Evolutionary conservation across 163 green algal species (phyloP), one percentile per base, ranked within the genome.

Genomic region (Trebouxiophyceae sp.): DNA sequence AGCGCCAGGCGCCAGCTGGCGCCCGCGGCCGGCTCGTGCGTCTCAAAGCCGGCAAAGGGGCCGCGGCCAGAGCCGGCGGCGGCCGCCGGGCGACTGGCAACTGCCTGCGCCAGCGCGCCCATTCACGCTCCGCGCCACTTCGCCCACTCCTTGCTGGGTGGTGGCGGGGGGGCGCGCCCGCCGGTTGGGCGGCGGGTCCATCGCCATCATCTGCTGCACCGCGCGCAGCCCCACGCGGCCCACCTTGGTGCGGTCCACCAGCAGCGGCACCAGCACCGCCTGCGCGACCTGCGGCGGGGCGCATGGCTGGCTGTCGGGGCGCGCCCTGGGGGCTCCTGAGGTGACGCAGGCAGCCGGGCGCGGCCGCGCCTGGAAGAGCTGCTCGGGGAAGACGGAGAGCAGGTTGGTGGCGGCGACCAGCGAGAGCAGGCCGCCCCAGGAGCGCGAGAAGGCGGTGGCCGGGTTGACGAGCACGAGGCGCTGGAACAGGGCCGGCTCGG

Each of bases 171-270:
- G n/a, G n/a, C 30, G 8, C 31, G 69, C 70, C 65, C 60, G 23
- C 16, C 67, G 65, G 69, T 60, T 66, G 28, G 66, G 27, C 0
- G 79, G 75, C 4, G 75, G 70, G 39, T 73, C 63, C 83, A 90
- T 88, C 50, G 73, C 62, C 46, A 90, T 81, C 81, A 90, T 90
- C 30, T 60, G 58, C 12, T 69, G 63, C 54, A 90, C 70, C 26
- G 79, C 73, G 20, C 69, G 30, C 56, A 69, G 32, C 27, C 66
- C 65, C 6, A 57, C 44, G 1, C 59, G 61, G 2, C 68, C 74
- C 8, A 87, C 69, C 4, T 82, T 77, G 3, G 68, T 54, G 2
- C 68, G 67, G 72, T 88, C 76, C 27, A 89, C 73, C 56, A 91
- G 70, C 24, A 91, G 67, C 0, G 84, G 84, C 63, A 89, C 70